These are phyloP conservation scores for Ottelia alismoides DNA, from an alignment of 106 monocot species.

Conservation along the genomic window DNA sequence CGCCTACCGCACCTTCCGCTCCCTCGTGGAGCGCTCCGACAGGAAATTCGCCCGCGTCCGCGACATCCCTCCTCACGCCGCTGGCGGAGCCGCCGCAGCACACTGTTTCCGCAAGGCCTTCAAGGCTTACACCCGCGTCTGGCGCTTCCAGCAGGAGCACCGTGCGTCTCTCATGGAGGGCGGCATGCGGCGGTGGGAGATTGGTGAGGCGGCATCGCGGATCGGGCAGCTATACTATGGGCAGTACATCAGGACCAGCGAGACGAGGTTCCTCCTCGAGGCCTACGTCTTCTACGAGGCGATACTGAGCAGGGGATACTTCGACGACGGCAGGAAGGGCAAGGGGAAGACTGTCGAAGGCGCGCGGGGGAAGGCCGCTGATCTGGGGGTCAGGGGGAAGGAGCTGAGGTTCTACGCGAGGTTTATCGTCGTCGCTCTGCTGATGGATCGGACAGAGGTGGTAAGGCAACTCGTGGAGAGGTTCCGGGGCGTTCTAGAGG, in stretches of 20 bases:
- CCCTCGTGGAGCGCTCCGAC: constrained; percentile 51
- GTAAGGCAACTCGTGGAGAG: constrained; percentile 27
- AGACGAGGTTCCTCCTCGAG: background rate
- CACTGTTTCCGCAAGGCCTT: constrained; percentile 47
- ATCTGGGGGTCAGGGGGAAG: constrained; percentile 60
- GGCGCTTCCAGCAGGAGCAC: constrained; percentile 58
- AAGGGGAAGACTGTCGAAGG: no score
- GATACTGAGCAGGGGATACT: background rate
- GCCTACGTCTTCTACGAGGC: constrained; percentile 3
- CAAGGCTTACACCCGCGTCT: constrained; percentile 59
- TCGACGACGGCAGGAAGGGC: constrained; percentile 13
- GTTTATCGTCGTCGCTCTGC: constrained; percentile 58
- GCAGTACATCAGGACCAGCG: background rate
- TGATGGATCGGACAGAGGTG: constrained; percentile 37
- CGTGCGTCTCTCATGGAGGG: constrained; percentile 36
- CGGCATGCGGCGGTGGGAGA: constrained; percentile 58
- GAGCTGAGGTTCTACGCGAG: constrained; percentile 74
- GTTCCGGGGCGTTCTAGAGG: constrained; percentile 37
- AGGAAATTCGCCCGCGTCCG: constrained; percentile 67
- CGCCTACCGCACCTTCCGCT: constrained; percentile 20
- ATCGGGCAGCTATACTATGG: constrained; percentile 1
- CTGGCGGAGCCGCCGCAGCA: constrained; percentile 2
- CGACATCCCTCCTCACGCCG: constrained; percentile 36
- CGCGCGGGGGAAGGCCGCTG: constrained; percentile 11
- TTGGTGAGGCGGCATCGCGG: constrained; percentile 67